A percentile compares a stretch with the other conserved stretches of the same genome.
Evolutionary conservation across 495 filamentous ascomycete species (phyloP).

Genomic region (Xylaria bambusicola): DNA sequence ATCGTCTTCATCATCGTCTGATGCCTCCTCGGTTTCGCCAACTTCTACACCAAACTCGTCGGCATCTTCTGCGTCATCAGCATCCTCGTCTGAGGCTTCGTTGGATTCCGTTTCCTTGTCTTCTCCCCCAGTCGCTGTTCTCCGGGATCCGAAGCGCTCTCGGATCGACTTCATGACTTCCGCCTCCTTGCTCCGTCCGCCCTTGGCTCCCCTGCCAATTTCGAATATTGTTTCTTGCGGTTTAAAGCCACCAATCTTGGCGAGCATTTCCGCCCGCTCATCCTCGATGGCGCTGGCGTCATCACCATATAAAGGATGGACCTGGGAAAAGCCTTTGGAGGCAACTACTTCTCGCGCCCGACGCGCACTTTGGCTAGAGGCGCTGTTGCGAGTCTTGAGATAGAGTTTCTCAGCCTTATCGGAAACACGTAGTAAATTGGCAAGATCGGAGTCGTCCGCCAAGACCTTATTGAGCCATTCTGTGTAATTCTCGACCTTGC

Average conservation of each 20-base stretch:
- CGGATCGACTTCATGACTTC: conserved; percentile 74
- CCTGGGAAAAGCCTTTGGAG: conserved; percentile 65
- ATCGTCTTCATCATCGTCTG: conserved; percentile 15
- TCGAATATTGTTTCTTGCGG: conserved; percentile 95
- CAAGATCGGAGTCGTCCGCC: conserved; percentile 72
- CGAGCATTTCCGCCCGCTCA: conserved; percentile 80
- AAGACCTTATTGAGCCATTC: conserved; percentile 81
- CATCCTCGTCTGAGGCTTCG: conserved; percentile 18
- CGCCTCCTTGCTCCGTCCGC: conserved; percentile 65
- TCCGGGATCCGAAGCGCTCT: conserved; percentile 59
- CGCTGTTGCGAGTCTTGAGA: conserved; percentile 81
- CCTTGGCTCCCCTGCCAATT: conserved; percentile 69
- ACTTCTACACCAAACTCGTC: conserved; percentile 49
- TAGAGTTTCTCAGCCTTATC: conserved; percentile 93
- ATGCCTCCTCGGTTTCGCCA: conserved; percentile 39
- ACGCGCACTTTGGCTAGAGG: conserved; percentile 84
- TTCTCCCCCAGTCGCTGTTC: conserved; percentile 36
- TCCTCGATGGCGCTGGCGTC: conserved; percentile 62
- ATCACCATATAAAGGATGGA: conserved; percentile 77
- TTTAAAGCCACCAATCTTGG: conserved; percentile 79
- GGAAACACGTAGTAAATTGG: conserved; percentile 67
- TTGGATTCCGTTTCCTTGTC: conserved; percentile 37
- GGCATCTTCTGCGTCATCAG: conserved; percentile 34
- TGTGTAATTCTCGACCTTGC: conserved; percentile 66
- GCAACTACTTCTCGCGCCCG: conserved; percentile 72